Evolutionary conservation across 1,284 basidiomycete genomes (phyloP).

Genomic region (Sutorius eximius): DNA sequence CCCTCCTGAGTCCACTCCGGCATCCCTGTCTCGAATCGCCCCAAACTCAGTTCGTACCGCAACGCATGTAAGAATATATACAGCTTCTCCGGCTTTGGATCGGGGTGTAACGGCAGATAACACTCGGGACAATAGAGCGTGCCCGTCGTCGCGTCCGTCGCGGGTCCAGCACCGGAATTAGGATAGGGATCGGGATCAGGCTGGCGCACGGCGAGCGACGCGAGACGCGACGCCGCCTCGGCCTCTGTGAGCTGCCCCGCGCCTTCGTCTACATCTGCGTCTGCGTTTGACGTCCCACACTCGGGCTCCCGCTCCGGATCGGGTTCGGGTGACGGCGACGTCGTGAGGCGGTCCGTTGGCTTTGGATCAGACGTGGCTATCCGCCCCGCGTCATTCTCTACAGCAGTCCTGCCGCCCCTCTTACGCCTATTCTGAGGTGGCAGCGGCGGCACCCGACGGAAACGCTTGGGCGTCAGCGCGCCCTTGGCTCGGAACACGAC

Average conservation of each 20-base stretch:
- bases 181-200: constrained; percentile 18
- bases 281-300: too few species aligned
- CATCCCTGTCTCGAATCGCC: constrained; percentile 72
- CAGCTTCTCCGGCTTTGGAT: constrained; percentile 85
- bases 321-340: background rate
- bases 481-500: constrained; percentile 77
- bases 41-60: constrained; percentile 76
- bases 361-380: background rate
- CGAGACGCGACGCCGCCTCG: constrained; percentile 26
- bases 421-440: constrained; percentile 59
- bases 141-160: constrained; percentile 29
- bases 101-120: constrained; percentile 86
- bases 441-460: constrained; percentile 46
- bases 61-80: constrained; percentile 94
- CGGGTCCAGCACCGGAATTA: too few species aligned
- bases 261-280: background rate
- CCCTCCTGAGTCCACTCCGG: constrained; percentile 70
- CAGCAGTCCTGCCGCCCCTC: constrained; percentile 43
- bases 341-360: background rate
- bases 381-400: background rate
- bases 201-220: constrained; percentile 16
- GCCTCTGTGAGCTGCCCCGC: constrained; percentile 14
- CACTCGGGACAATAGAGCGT: constrained; percentile 79
- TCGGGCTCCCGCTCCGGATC: background rate
- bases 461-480: constrained; percentile 48